These are phyloP conservation scores for Ophiocordyceps polyrhachis-furcata DNA, from an alignment of 2,329 filamentous ascomycete species.

Conservation along the genomic window DNA sequence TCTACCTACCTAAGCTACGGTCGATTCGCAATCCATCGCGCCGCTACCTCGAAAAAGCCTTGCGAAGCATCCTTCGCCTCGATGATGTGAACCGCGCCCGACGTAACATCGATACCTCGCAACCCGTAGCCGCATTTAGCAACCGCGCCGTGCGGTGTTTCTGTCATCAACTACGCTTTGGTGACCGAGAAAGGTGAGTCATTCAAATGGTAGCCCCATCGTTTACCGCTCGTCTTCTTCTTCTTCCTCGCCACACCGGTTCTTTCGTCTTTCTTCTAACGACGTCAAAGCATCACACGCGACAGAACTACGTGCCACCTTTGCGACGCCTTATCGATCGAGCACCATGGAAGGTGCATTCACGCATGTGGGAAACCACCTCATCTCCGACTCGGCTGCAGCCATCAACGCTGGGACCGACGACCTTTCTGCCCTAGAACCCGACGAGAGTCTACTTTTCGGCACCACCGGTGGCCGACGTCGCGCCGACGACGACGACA, in stretches of 20 bases:
- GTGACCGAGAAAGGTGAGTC: slow-evolving; percentile 2
- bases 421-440: slow-evolving; percentile 48
- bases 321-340: neutral
- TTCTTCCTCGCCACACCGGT: too few relatives aligned
- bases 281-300: neutral
- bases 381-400: slow-evolving; percentile 66
- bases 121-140: slow-evolving; percentile 9
- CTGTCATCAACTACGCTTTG: neutral
- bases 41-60: neutral
- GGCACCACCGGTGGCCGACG: slow-evolving; percentile 44
- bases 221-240: too few relatives aligned
- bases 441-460: slow-evolving; percentile 68
- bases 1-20: neutral
- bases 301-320: slow-evolving; percentile 2
- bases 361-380: slow-evolving; percentile 70
- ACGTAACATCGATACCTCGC: slow-evolving; percentile 12
- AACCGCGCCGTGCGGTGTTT: slow-evolving; percentile 4
- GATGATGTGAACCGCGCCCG: slow-evolving; percentile 19
- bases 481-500: slow-evolving; percentile 74
- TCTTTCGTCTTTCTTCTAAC: neutral
- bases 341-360: slow-evolving; percentile 67
- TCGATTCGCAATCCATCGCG: neutral
- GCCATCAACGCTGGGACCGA: slow-evolving; percentile 80
- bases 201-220: neutral
- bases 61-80: slow-evolving; percentile 11